phyloP scores from a whole-genome alignment of 805 yeast genomes.

The Wickerhamiella qilinensis region DNA sequence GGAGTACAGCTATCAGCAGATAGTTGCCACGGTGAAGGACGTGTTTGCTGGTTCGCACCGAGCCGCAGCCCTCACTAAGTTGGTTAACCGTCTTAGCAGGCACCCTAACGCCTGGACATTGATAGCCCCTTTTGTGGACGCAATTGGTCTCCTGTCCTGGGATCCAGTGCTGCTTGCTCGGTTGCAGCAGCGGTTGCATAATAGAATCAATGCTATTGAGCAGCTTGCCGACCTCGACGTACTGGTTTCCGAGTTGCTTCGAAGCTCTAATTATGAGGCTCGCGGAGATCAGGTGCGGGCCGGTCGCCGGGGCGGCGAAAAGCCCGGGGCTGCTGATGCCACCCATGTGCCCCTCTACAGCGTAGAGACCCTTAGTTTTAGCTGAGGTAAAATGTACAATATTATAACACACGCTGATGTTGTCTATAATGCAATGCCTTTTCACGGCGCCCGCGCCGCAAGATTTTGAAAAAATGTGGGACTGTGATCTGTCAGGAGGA shows the following conservation, averaged over 20 bases:
- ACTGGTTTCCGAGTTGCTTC: constrained; percentile 17
- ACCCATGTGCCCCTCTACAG: not conserved
- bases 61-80: constrained; percentile 16
- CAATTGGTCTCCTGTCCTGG: constrained; percentile 58
- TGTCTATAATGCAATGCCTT: no score
- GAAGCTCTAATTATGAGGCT: constrained; percentile 13
- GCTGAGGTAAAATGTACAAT: not conserved
- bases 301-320: not conserved
- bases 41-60: constrained; percentile 10
- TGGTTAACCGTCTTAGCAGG: constrained; percentile 29
- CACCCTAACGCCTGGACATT: constrained; percentile 41
- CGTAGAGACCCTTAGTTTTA: not conserved
- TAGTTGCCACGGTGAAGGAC: constrained; percentile 16
- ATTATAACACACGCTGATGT: no score
- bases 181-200: constrained; percentile 30
- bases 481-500: no score
- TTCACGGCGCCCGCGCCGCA: no score
- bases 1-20: constrained; percentile 40
- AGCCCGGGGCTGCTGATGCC: not conserved
- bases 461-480: no score
- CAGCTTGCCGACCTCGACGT: constrained; percentile 11
- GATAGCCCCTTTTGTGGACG: constrained; percentile 51
- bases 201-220: constrained; percentile 28
- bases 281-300: not conserved
- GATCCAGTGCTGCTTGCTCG: constrained; percentile 32